Base-by-base conservation (phyloP, 169 alveolate species). In the Plasmodium reichenowi region DNA sequence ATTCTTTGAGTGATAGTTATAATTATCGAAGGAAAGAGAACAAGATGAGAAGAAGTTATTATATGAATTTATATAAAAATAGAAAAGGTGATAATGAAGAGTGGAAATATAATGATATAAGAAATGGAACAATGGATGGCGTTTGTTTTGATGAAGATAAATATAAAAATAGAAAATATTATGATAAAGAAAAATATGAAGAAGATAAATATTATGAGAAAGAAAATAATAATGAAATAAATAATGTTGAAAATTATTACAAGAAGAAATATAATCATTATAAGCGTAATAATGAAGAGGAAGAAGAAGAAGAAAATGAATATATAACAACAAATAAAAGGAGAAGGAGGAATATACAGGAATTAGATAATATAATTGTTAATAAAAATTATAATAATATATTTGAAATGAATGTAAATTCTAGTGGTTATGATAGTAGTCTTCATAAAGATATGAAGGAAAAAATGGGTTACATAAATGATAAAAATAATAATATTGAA, bases 311-410 rank as follows among this genome's bases (percentile, higher is more conserved):
- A 9, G 60, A 12, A 29, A 83, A 54, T 26, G 88, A 43, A 32
- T 52, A 60, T 66, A 62, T 17, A n/a, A 1, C 12, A 63, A 0
- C n/a, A 45, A 63, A 75, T 26, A 75, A 60, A 62, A 75, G 88
- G 22, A 75, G 64, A 43, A 60, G 88, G 50, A 75, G 64, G 22
- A 75, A 75, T 48, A 75, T 75, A 47, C 64, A 43, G 10, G 75
- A 75, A 60, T 32, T 26, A n/a, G 78, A 59, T 26, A 74, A 59
- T 45, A 6, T 78, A 2, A 78, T 38, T 24, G 78, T 47, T 29
- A 78, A 48, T 58, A 50, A 66, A 15, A 26, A 52, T 48, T 29
- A 66, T 15, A 32, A 38, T 38, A 38, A 15, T 6, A 78, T 64
- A 58, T 47, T 64, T 66, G 71, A 66, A 32, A 38, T 22, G 20